Conservation (phyloP, 352 stramenopile genomes). For the Phytopythium oedochilum region DNA sequence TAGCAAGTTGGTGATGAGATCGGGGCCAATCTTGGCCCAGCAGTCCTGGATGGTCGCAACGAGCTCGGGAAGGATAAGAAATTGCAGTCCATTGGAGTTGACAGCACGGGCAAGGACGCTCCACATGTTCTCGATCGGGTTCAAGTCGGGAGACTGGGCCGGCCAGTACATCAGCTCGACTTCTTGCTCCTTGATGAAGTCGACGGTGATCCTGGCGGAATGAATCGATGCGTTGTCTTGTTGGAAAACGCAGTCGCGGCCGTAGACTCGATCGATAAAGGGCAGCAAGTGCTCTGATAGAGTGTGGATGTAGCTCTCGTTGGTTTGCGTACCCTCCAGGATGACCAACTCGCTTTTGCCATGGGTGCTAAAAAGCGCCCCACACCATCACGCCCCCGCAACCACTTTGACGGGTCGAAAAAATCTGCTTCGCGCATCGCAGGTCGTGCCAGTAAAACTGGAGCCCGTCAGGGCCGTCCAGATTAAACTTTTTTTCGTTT, state of each 20-base stretch:
- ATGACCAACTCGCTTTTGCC: conserved; percentile 13
- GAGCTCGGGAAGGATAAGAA: not conserved
- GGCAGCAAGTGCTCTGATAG: conserved; percentile 11
- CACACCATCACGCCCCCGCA: conserved; percentile 16
- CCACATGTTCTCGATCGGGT: conserved; percentile 10
- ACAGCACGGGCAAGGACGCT: conserved; percentile 5
- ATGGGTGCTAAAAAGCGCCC: conserved; percentile 6
- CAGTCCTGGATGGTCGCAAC: not conserved
- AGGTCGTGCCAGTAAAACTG: conserved; percentile 18
- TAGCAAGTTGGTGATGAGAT: not conserved
- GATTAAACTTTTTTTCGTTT: conserved; percentile 22
- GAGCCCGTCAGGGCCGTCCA: conserved; percentile 10
- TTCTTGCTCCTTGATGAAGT: conserved; percentile 6
- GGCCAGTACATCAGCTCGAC: conserved; percentile 3
- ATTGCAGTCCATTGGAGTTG: conserved; percentile 6
- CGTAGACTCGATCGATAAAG: conserved; percentile 8
- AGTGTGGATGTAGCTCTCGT: conserved; percentile 12
- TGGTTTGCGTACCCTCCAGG: not conserved
- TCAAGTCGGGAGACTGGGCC: not conserved
- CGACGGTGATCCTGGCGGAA: not conserved
- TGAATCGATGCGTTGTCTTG: conserved; percentile 12
- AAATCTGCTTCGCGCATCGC: conserved; percentile 6
- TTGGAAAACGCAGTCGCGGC: conserved; percentile 15
- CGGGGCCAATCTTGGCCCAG: not conserved
- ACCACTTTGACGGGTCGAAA: conserved; percentile 8